phyloP scores from a whole-genome alignment of 371 early-diverging fungal species.

The Mortierella sp. region DNA sequence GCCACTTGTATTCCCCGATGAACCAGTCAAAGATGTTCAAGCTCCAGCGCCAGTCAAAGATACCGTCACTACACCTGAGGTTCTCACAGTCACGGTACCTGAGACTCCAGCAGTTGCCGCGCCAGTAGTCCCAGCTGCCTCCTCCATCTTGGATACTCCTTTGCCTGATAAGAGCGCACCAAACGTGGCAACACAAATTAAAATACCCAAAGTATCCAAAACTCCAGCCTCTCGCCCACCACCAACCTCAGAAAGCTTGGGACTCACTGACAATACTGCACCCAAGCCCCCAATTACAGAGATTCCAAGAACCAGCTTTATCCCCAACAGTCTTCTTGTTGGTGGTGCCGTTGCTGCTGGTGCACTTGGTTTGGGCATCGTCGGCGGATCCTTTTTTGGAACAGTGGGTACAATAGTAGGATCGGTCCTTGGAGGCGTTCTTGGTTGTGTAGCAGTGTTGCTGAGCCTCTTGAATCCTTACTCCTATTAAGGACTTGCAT shows the following conservation, averaged over 20 bases:
- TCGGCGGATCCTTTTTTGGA: conserved; percentile 25
- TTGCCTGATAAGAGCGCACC: too few species aligned
- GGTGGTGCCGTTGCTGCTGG: conserved; percentile 19
- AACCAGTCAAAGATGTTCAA: too few species aligned
- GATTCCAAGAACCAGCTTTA: too few species aligned
- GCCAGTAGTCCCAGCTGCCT: neutral
- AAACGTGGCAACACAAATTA: too few species aligned
- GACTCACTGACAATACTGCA: conserved; percentile 1
- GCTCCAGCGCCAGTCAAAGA: too few species aligned
- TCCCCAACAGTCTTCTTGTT: conserved; percentile 13
- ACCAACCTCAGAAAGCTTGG: neutral
- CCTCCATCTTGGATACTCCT: too few species aligned
- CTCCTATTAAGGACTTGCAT: neutral
- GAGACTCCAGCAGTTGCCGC: neutral
- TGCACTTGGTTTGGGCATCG: conserved; percentile 8
- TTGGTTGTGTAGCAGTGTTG: conserved; percentile 16
- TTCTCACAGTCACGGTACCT: neutral
- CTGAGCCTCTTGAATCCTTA: neutral
- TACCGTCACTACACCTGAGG: neutral
- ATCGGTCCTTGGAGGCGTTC: conserved; percentile 24
- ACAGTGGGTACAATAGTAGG: conserved; percentile 21
- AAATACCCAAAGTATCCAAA: too few species aligned
- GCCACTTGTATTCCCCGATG: too few species aligned
- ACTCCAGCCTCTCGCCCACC: neutral
- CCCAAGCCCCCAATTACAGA: conserved; percentile 10